Base-by-base conservation (phyloP, 2,329 filamentous ascomycete species). In the Bisporella sp. region DNA sequence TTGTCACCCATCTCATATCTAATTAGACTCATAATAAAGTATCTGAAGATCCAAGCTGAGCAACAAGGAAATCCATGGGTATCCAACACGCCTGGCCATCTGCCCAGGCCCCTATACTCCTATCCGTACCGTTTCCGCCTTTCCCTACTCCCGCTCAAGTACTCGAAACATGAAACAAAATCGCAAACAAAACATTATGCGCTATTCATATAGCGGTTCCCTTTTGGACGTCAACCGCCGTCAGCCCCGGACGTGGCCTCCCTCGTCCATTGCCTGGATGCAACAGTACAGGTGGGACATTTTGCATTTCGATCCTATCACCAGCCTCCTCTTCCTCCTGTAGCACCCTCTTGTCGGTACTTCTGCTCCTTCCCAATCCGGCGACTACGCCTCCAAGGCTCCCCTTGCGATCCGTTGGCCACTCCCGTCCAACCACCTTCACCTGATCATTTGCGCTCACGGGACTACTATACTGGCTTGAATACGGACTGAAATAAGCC, bases 401-500 rank as follows among this genome's bases (percentile, higher is more conserved):
- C 4, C 53, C 53, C 41, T 61, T 61, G 35, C 55, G 47, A 47
- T 60, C 57, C 7, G 43, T 28, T 0, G 56, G 54, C 58, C 59
- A 62, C 28, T 55, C 53, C 43, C 52, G 53, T 32, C 28, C 29
- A 33, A 29, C 45, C 9, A 21, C 37, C 29, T 50, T 39, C 9
- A 47, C 48, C 42, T 51, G 45, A 43, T 57, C 52, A 5, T 41
- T 49, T 12, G 59, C 61, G 3, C 49, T 57, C 5, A 79, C 70
- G 1, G 80, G 80, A 58, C 78, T 82, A 63, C 70, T 79, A 65
- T 74, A 82, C 52, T 80, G 76, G 40, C 78, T 81, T 21, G 70
- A 72, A 60, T 83, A 84, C 0, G 81, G 80, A 4, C 78, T 81
- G 55, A 81, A 74, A 64, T 82, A 79, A 5, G 69, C 72, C 28